Conservation (phyloP, 352 stramenopile genomes). For the Phytophthora citrophthora region DNA sequence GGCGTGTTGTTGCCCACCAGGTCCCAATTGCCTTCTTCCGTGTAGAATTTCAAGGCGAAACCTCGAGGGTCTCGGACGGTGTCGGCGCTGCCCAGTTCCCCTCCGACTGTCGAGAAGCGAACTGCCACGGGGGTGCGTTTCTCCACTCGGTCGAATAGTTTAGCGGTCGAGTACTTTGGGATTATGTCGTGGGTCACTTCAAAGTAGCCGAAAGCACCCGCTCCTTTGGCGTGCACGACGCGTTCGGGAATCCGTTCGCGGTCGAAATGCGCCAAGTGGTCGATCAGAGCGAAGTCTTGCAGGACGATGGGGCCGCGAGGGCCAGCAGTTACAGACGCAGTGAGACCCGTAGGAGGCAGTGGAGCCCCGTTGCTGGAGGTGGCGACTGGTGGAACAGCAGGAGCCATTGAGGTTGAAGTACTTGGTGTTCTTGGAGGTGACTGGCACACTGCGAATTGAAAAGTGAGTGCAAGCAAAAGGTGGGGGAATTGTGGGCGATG, state of each 20-base stretch:
- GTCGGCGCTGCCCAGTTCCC: slow-evolving; percentile 79
- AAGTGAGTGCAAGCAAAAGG: background rate
- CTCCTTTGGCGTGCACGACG: slow-evolving; percentile 91
- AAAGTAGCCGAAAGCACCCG: slow-evolving; percentile 92
- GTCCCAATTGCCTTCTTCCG: slow-evolving; percentile 94
- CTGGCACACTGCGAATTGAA: background rate
- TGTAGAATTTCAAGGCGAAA: slow-evolving; percentile 95
- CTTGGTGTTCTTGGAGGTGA: background rate
- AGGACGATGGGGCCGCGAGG: slow-evolving; percentile 62
- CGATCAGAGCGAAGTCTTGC: slow-evolving; percentile 88
- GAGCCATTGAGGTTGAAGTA: slow-evolving; percentile 3
- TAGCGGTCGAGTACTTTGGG: slow-evolving; percentile 70
- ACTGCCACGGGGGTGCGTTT: slow-evolving; percentile 89
- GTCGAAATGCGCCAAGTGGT: slow-evolving; percentile 92
- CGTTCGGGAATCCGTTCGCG: slow-evolving; percentile 92
- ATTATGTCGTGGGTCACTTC: slow-evolving; percentile 70
- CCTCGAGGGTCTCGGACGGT: slow-evolving; percentile 90
- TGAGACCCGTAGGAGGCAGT: slow-evolving; percentile 64
- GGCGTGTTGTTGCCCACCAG: slow-evolving; percentile 94
- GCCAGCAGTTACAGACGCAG: slow-evolving; percentile 69
- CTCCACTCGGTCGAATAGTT: slow-evolving; percentile 73
- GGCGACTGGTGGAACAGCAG: slow-evolving; percentile 11
- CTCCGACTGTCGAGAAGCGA: slow-evolving; percentile 87
- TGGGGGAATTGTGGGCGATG: background rate
- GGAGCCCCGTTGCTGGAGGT: slow-evolving; percentile 69